Conservation (phyloP, 1,284 basidiomycete genomes). For the Xerocomus minutiporus region DNA sequence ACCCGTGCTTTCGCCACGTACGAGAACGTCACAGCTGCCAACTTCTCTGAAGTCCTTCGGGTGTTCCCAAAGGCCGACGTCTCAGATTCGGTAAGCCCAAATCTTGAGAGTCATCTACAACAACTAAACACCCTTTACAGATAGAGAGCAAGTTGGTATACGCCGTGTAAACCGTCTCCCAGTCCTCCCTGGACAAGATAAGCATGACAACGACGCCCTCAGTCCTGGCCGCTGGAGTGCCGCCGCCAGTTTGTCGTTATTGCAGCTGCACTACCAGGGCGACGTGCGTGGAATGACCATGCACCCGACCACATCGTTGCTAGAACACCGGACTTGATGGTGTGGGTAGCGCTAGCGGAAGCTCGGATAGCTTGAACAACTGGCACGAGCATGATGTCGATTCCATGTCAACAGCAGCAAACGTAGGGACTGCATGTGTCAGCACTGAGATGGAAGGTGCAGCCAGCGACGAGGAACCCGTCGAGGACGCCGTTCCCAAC, state of each 20-base stretch:
- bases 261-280: no score
- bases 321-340: slow-evolving; percentile 9
- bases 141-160: slow-evolving; percentile 78
- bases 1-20: slow-evolving; percentile 42
- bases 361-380: slow-evolving; percentile 19
- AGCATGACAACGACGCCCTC: slow-evolving; percentile 32
- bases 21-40: slow-evolving; percentile 87
- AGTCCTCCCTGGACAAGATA: slow-evolving; percentile 11
- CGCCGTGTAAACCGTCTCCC: slow-evolving; percentile 34
- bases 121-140: slow-evolving; percentile 35
- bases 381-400: slow-evolving; percentile 26
- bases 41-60: slow-evolving; percentile 80
- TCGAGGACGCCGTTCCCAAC: slow-evolving; percentile 4
- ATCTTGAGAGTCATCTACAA: neutral
- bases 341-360: slow-evolving; percentile 7
- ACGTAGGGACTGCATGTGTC: slow-evolving; percentile 23
- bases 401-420: slow-evolving; percentile 6
- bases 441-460: slow-evolving; percentile 28
- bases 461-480: slow-evolving; percentile 18
- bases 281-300: no score
- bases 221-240: slow-evolving; percentile 62
- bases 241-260: slow-evolving; percentile 37
- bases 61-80: slow-evolving; percentile 63
- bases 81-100: slow-evolving; percentile 41
- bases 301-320: slow-evolving; percentile 44